Evolutionary conservation across 345 rosid genomes (phyloP).

Genomic region (Ceriops decandra): DNA sequence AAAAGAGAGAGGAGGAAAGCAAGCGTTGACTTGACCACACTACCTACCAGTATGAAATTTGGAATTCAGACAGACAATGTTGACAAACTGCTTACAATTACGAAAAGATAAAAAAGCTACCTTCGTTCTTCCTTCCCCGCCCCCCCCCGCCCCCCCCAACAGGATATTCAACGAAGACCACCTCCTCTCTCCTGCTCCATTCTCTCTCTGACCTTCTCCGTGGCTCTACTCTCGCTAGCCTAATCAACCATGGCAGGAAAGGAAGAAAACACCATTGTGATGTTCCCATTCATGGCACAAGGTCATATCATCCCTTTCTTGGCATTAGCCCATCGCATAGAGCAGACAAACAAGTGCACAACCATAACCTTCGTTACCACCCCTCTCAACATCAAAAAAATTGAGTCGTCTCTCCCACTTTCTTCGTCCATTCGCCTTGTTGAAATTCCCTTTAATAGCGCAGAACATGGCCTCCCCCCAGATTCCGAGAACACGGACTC

Average conservation of each 20-base stretch:
- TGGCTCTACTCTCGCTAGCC: no score
- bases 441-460: conserved; percentile 58
- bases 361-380: conserved; percentile 50
- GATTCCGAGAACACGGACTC: conserved; percentile 58
- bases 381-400: conserved; percentile 50
- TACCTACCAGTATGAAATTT: no score
- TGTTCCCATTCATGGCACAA: conserved; percentile 83
- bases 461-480: conserved; percentile 68
- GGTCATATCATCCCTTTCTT: conserved; percentile 77
- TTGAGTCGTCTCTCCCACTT: conserved; percentile 48
- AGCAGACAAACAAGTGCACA: conserved; percentile 19
- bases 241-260: conserved; percentile 1
- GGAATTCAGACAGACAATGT: no score
- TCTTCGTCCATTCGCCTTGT: conserved; percentile 47
- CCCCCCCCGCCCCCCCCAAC: no score
- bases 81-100: no score
- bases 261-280: conserved; percentile 37
- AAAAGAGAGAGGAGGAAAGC: no score
- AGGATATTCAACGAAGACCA: no score
- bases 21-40: no score
- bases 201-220: no score
- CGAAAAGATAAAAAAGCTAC: no score
- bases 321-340: conserved; percentile 59
- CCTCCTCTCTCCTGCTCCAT: no score
- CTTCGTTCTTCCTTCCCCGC: no score